Percentiles rank a stretch among this genome's conserved stretches.
Evolutionary conservation across 1,139 yeast genomes (phyloP).

Genomic region (Ashbya aceris): DNA sequence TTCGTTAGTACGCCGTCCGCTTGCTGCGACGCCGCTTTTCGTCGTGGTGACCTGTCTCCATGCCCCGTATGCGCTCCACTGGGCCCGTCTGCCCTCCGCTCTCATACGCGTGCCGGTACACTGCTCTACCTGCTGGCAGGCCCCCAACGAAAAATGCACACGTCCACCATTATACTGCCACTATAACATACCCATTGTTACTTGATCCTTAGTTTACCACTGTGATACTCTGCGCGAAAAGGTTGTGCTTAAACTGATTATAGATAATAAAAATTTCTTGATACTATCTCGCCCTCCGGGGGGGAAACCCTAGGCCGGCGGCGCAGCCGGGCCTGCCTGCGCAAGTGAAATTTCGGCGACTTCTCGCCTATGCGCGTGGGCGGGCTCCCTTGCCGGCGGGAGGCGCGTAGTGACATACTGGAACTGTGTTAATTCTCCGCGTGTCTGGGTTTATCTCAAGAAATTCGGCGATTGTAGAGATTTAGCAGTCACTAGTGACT

Average conservation of each 20-base stretch:
- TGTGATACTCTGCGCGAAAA: neutral
- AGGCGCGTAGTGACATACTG: too few species aligned
- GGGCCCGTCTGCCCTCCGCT: neutral
- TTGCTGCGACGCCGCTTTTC: neutral
- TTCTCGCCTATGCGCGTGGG: too few species aligned
- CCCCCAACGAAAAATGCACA: neutral
- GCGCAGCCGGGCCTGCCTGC: too few species aligned
- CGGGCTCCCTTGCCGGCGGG: too few species aligned
- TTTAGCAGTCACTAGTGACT: neutral
- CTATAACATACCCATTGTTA: slow-evolving; percentile 30
- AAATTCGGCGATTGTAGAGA: neutral
- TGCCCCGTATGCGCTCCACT: too few species aligned
- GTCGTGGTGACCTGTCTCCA: neutral
- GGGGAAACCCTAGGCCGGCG: too few species aligned
- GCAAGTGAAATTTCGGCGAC: too few species aligned
- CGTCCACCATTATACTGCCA: neutral
- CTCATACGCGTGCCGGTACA: neutral
- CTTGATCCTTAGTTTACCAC: slow-evolving; percentile 28
- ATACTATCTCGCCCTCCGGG: neutral
- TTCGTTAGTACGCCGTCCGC: slow-evolving; percentile 1
- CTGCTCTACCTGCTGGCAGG: neutral
- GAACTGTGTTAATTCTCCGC: too few species aligned
- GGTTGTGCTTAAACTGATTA: too few species aligned
- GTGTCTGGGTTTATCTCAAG: too few species aligned
- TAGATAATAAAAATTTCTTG: slow-evolving; percentile 1